phyloP scores from a whole-genome alignment of 1,139 yeast species.

The Geotrichum citri-aurantii region DNA sequence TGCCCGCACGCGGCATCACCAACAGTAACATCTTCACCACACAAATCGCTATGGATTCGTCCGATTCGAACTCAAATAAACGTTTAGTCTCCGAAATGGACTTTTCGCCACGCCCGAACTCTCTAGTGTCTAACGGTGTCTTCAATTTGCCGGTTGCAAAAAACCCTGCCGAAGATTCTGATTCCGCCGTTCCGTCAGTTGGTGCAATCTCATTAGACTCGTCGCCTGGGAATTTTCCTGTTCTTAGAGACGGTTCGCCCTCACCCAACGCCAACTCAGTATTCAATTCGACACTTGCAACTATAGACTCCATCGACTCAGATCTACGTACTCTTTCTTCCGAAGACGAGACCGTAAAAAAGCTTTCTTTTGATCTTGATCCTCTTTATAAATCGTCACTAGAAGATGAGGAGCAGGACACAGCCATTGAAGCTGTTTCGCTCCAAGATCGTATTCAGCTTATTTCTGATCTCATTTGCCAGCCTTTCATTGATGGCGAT shows the following conservation, averaged over 20 bases:
- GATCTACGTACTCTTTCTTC: slow-evolving; percentile 2
- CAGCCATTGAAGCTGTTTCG: background rate
- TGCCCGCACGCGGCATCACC: background rate
- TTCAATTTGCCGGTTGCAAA: background rate
- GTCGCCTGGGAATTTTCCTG: slow-evolving; percentile 1
- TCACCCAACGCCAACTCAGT: background rate
- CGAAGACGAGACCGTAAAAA: slow-evolving; percentile 4
- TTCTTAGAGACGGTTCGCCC: background rate
- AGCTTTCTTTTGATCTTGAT: background rate
- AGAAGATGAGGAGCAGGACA: background rate
- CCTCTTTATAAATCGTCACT: background rate
- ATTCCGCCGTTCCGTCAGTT: slow-evolving; percentile 6
- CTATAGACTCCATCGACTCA: background rate
- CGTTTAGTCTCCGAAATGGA: slow-evolving; percentile 19
- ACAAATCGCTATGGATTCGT: background rate
- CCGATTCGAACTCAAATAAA: slow-evolving; percentile 7
- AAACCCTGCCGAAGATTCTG: background rate
- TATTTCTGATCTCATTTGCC: background rate
- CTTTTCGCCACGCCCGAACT: slow-evolving; percentile 18
- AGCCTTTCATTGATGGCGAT: slow-evolving; percentile 3
- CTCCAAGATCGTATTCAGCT: slow-evolving; percentile 1
- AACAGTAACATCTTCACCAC: background rate
- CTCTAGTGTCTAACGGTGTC: slow-evolving; percentile 9
- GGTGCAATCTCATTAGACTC: slow-evolving; percentile 11
- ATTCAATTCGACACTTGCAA: background rate